phyloP scores from a whole-genome alignment of 129 eudicot genomes.

The Pittosporum tobira region DNA sequence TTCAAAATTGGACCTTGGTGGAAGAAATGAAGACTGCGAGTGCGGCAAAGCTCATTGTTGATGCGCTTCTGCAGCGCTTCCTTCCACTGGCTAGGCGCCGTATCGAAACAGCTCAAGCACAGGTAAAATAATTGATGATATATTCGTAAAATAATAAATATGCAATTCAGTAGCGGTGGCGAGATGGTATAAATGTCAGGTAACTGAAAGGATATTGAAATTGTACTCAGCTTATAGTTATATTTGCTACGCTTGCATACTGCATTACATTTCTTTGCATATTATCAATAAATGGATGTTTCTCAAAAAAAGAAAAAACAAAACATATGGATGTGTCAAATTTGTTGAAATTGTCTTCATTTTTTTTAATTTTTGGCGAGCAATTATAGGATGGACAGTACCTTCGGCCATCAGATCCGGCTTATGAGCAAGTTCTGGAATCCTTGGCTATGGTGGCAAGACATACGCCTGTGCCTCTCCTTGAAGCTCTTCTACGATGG shows the following conservation, averaged over 20 bases:
- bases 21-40: constrained; percentile 83
- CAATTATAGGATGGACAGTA: constrained; percentile 91
- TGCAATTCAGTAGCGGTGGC: too few relatives aligned
- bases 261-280: not conserved
- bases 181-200: too few relatives aligned
- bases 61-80: constrained; percentile 87
- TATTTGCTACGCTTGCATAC: not conserved
- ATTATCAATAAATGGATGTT: too few relatives aligned
- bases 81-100: constrained; percentile 98
- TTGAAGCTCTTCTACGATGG: constrained; percentile 96
- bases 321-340: not conserved
- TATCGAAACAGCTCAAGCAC: constrained; percentile 99
- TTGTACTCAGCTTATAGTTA: too few relatives aligned
- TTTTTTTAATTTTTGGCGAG: constrained; percentile 1
- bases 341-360: not conserved
- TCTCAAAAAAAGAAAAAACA: too few relatives aligned
- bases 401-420: constrained; percentile 98
- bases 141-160: too few relatives aligned
- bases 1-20: constrained; percentile 17
- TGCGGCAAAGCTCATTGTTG: constrained; percentile 94
- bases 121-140: too few relatives aligned
- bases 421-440: constrained; percentile 95
- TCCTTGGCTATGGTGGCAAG: constrained; percentile 98
- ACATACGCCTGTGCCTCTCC: constrained; percentile 93
- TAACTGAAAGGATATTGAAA: too few relatives aligned